These are phyloP conservation scores for carrot (Daucus carota) DNA, from an alignment of 129 eudicot genomes.

Conservation along the genomic window DH1_v3.0 NC_030382.2:13226001-13226500, in stretches of 20 bases:
- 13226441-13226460: constrained; percentile 39
- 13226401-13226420: constrained; percentile 76
- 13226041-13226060: constrained; percentile 19
- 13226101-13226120: constrained; percentile 15
- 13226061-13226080: background rate
- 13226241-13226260: no score
- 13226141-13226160: constrained; percentile 29
- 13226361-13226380: constrained; percentile 41
- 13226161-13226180: background rate
- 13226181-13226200: background rate
- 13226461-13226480: constrained; percentile 82
- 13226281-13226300: constrained; percentile 41
- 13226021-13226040: constrained; percentile 58
- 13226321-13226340: constrained; percentile 89
- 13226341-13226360: constrained; percentile 40
- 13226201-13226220: no score
- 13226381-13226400: constrained; percentile 83
- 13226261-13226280: constrained; percentile 46
- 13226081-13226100: background rate
- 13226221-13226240: no score
- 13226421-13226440: constrained; percentile 45
- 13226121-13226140: constrained; percentile 49
- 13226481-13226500: constrained; percentile 28
- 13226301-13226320: constrained; percentile 51
- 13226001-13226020: constrained; percentile 42